Percentiles rank a stretch among this genome's conserved stretches.
Conservation (phyloP, 2,329 filamentous ascomycete species). For the Fusarium sterilihyphosum region DNA sequence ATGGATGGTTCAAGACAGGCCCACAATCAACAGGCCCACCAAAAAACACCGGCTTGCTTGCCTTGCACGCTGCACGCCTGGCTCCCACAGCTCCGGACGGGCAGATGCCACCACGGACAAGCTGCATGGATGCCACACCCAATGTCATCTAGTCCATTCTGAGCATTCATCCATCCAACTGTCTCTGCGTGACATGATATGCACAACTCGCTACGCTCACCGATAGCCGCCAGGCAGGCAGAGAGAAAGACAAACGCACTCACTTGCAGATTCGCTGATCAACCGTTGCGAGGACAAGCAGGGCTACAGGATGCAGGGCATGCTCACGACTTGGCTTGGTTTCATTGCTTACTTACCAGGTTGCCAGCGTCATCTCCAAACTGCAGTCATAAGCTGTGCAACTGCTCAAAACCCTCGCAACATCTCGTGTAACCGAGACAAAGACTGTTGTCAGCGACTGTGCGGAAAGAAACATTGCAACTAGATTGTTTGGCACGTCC, state of each 20-base stretch:
- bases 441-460: constrained; percentile 7
- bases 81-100: constrained; percentile 38
- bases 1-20: constrained; percentile 30
- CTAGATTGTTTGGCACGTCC: constrained; percentile 14
- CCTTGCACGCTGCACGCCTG: constrained; percentile 24
- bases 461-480: constrained; percentile 2
- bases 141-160: constrained; percentile 25
- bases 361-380: constrained; percentile 40
- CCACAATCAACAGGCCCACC: constrained; percentile 35
- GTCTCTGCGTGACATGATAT: constrained; percentile 43
- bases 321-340: constrained; percentile 3
- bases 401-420: constrained; percentile 25
- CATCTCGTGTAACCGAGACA: constrained; percentile 6
- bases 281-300: not conserved
- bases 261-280: not conserved
- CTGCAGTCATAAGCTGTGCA: constrained; percentile 20
- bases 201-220: constrained; percentile 36
- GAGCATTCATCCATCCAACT: constrained; percentile 24
- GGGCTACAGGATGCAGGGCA: not conserved
- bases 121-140: constrained; percentile 28
- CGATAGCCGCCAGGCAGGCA: constrained; percentile 32
- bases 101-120: constrained; percentile 38
- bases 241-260: constrained; percentile 18
- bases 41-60: constrained; percentile 38
- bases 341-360: constrained; percentile 16